Evolutionary conservation across 768 basidiomycete genomes (phyloP), one percentile per base, ranked within the genome.

Genomic region (Boletellus ananas): DNA sequence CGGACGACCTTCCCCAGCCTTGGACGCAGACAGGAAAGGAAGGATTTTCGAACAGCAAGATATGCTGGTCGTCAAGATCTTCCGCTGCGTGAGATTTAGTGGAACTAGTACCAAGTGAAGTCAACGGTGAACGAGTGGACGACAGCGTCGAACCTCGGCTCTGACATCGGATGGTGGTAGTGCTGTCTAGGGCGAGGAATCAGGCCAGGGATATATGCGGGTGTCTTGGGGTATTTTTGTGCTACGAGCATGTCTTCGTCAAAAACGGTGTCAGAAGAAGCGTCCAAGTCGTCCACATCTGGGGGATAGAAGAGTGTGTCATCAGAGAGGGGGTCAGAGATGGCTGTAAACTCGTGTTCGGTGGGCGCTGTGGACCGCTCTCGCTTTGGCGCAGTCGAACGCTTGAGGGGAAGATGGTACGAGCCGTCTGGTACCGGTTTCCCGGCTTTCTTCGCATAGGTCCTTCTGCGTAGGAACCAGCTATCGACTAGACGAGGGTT

Each of bases 401-500:
- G 46, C 34, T 53, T 50, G 1, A 60, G 37, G 13, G 58, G 35
- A 20, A 66, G 62, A n/a, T 62, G 49, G 25, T 66, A 66, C 43
- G 51, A 13, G 29, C 34, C 67, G 16, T 48, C 34, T 4, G 44
- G 20, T 18, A 69, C 35, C 6, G 58, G 50, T 16, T 57, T 36
- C 14, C 65, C 60, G 4, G 25, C 11, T 23, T 50, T 67, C 51
- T 62, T 69, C 10, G 67, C 67, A 14, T 23, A 21, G 6, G 51
- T 43, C 35, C 6, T 65, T 45, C 65, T 63, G 46, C 60, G 50
- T n/a, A 44, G 23, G 54, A 67, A 67, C 65, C 65, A 67, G n/a
- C 9, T n/a, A 16, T 51, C 51, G 11, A 67, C 58, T 8, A 61
- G 50, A 13, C 47, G 54, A 23, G 59, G 54, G 29, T 27, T 54